A percentile compares a stretch with the other conserved stretches of the same genome.
phyloP scores from a whole-genome alignment of 768 basidiomycete species.

The Lactarius hengduanensis region DNA sequence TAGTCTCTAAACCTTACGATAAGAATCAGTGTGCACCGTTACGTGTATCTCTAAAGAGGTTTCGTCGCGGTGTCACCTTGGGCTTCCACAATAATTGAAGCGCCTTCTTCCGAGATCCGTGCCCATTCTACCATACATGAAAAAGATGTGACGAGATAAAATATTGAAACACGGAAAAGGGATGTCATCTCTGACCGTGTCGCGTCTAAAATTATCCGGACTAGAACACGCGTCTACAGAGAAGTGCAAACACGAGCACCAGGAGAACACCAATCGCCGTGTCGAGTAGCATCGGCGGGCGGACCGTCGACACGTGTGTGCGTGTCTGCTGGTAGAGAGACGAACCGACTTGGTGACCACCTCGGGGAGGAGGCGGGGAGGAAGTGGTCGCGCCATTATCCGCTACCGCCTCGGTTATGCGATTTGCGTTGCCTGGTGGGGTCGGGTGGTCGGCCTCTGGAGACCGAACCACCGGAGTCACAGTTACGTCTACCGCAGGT shows the following conservation, averaged over 20 bases:
- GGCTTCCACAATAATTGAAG: not conserved
- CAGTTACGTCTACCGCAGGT: not conserved
- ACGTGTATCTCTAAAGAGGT: not conserved
- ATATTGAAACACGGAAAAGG: not conserved
- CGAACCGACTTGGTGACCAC: slow-evolving; percentile 5
- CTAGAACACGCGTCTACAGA: slow-evolving; percentile 57
- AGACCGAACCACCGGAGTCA: not conserved
- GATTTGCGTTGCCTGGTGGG: not conserved
- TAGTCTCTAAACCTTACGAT: not conserved
- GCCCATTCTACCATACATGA: not conserved
- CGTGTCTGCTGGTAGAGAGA: slow-evolving; percentile 7
- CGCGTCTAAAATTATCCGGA: slow-evolving; percentile 1
- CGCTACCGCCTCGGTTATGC: not conserved
- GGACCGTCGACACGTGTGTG: slow-evolving; percentile 11
- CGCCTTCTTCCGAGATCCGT: not conserved
- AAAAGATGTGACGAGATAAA: not conserved
- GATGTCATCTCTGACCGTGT: not conserved
- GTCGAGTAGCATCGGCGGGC: slow-evolving; percentile 67
- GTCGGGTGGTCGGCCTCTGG: not conserved
- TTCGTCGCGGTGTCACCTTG: not conserved
- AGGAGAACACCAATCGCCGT: slow-evolving; percentile 71
- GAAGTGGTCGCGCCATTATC: not conserved
- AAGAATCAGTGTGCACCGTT: not conserved
- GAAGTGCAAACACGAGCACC: slow-evolving; percentile 63
- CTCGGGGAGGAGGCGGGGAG: not conserved